Evolutionary conservation across 148 eudicot genomes (phyloP), one percentile per base, ranked within the genome.

Genomic region (Polygonum aviculare): DNA sequence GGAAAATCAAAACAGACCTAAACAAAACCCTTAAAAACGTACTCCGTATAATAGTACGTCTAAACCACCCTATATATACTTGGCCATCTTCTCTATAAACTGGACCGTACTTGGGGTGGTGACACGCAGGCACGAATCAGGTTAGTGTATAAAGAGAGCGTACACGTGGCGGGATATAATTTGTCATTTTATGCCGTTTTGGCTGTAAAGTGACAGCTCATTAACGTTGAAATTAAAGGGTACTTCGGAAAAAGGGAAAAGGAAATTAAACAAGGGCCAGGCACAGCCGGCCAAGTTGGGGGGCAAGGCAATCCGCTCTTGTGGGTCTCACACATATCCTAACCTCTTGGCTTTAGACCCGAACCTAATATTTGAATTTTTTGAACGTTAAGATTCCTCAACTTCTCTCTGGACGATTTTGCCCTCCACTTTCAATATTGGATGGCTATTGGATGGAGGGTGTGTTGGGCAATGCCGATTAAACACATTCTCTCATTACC

Each of bases 341-440:
- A 21, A 73, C 54, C 75, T 73, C 33, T 48, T 48, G 3, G 59
- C 54, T 47, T 44, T 73, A 59, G 40, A 21, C 26, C 75, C 75
- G 38, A 73, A 7, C 75, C 75, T 44, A 6, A 26, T 47, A 73
- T 73, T 73, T 73, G 75, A 73, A 73, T 73, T 73, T 73, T 73
- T 26, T 73, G 75, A 73, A 73, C 75, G 75, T 73, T 73, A 50
- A 48, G 38, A 12, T 73, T 73, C 19, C 44, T 35, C 10, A 16
- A 36, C 45, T 35, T 67, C 44, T n/a, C 38, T 67, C 1, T 67
- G n/a, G 54, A 47, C 55, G n/a, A 15, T 45, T 47, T 73, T 73
- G 75, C 57, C 55, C 55, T 73, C 39, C 11, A 2, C 26, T 47
- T 10, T 18, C n/a, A 12, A 48, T 2, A 48, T n/a, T 12, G 44